Evolutionary conservation across 2,329 filamentous ascomycete genomes (phyloP).

Genomic region (Rutstroemia sydowiana): DNA sequence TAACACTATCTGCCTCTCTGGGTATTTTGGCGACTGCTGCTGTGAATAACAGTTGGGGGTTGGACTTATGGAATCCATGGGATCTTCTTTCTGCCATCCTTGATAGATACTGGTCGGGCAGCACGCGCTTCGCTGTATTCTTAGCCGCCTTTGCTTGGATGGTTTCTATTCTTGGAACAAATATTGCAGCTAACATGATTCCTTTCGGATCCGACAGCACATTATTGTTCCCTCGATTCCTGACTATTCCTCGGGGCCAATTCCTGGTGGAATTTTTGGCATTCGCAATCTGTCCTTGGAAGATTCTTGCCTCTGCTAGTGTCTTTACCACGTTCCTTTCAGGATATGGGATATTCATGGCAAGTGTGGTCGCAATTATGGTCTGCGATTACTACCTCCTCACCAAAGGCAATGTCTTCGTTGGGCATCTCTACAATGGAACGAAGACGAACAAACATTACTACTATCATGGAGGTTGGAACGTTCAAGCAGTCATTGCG

Average conservation of each 20-base stretch:
- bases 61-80: constrained; percentile 37
- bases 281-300: constrained; percentile 56
- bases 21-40: constrained; percentile 28
- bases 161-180: constrained; percentile 46
- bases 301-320: constrained; percentile 50
- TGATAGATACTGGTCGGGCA: constrained; percentile 26
- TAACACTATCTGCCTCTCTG: constrained; percentile 15
- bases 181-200: constrained; percentile 50
- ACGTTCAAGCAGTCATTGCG: constrained; percentile 31
- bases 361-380: constrained; percentile 33
- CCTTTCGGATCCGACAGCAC: constrained; percentile 47
- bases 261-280: constrained; percentile 44
- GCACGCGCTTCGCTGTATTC: constrained; percentile 34
- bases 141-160: constrained; percentile 46
- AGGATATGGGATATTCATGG: constrained; percentile 55
- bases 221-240: constrained; percentile 43
- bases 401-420: constrained; percentile 32
- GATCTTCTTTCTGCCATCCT: constrained; percentile 36
- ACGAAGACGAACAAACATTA: constrained; percentile 29
- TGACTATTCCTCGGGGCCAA: constrained; percentile 49
- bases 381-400: constrained; percentile 30
- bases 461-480: constrained; percentile 30
- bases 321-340: constrained; percentile 58
- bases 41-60: constrained; percentile 30
- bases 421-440: constrained; percentile 30